A percentile compares a stretch with the other conserved stretches of the same genome.
These are phyloP conservation scores for Ogataea nitratoaversa DNA, from an alignment of 805 yeast genomes.

Conservation along the genomic window DNA sequence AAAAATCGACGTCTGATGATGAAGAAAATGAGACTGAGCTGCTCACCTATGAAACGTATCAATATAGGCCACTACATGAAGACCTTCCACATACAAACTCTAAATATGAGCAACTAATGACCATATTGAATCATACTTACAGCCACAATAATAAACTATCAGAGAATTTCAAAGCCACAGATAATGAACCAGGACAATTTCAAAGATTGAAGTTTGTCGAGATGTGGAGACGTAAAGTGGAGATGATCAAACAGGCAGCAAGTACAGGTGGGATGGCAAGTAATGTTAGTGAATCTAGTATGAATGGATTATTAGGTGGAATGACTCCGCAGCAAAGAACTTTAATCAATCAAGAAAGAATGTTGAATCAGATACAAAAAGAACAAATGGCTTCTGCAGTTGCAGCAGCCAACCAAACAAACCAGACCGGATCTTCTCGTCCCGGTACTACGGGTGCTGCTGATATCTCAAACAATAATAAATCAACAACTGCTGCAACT, in stretches of 20 bases:
- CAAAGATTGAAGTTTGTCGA: slow-evolving; percentile 85
- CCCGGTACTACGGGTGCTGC: no score
- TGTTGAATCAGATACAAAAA: slow-evolving; percentile 28
- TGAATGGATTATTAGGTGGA: slow-evolving; percentile 25
- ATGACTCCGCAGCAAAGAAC: slow-evolving; percentile 28
- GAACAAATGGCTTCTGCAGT: slow-evolving; percentile 32
- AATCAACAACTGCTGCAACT: slow-evolving; percentile 18
- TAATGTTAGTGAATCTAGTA: slow-evolving; percentile 15
- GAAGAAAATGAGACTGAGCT: slow-evolving; percentile 17
- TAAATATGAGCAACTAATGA: slow-evolving; percentile 89
- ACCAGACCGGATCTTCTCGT: slow-evolving; percentile 12
- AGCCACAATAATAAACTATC: slow-evolving; percentile 27
- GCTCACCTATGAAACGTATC: slow-evolving; percentile 22
- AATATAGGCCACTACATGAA: slow-evolving; percentile 49
- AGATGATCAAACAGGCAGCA: slow-evolving; percentile 44
- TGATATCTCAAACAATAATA: no score
- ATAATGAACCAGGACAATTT: slow-evolving; percentile 50
- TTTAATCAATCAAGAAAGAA: slow-evolving; percentile 25
- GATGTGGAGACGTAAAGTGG: slow-evolving; percentile 70
- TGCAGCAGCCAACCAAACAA: slow-evolving; percentile 20
- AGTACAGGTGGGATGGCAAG: slow-evolving; percentile 21
- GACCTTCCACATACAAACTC: slow-evolving; percentile 71
- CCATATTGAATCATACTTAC: slow-evolving; percentile 51
- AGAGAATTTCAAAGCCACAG: slow-evolving; percentile 25
- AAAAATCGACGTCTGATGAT: slow-evolving; percentile 5